Base-by-base conservation (phyloP, 2,329 filamentous ascomycete genomes). In the Elsinoe fawcettii region DNA sequence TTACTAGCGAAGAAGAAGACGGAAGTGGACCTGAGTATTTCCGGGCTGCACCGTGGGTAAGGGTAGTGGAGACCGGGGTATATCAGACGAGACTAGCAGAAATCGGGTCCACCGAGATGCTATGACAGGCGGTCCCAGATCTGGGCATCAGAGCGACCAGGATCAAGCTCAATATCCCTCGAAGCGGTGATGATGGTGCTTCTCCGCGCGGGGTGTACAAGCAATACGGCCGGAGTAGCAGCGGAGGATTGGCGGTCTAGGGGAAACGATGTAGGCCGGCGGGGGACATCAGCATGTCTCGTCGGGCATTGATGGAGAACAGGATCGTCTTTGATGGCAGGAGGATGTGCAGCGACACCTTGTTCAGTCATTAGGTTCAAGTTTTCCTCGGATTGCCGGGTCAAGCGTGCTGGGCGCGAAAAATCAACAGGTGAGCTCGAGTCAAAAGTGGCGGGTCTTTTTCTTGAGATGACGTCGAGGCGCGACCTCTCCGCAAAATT, bases 391-490 rank as follows among this genome's bases (percentile, higher is more conserved):
- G 18, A 25, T 9, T 32, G 22, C 44, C 44, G 49, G 20, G 49
- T 20, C 11, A 53, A 53, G 49, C 49, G 49, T 37, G 32, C 49
- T 53, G 32, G 49, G 49, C 49, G 30, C 5, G 49, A 18, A 36
- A 53, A 53, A 53, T 34, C 25, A 53, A 14, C 18, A 53, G 18
- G 12, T 9, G 22, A 22, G n/a, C 16, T 22, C 39, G 39, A 44
- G 39, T 51, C 30, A 34, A 36, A 22, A 25, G 32, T 36, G 49
- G 30, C 49, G 30, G 49, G 49, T 37, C 11, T 36, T 53, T n/a
- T n/a, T 53, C 49, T 16, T 4, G 49, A 53, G n/a, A 53, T 53
- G 49, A 53, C 49, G 49, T 39, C 22, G 49, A 20, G 18, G 49
- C 25, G 25, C 20, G 4, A 39, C 11, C 34, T 39, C 49, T 53